Conservation (phyloP, 352 stramenopile species). For the Aphanomyces cochlioides region DNA sequence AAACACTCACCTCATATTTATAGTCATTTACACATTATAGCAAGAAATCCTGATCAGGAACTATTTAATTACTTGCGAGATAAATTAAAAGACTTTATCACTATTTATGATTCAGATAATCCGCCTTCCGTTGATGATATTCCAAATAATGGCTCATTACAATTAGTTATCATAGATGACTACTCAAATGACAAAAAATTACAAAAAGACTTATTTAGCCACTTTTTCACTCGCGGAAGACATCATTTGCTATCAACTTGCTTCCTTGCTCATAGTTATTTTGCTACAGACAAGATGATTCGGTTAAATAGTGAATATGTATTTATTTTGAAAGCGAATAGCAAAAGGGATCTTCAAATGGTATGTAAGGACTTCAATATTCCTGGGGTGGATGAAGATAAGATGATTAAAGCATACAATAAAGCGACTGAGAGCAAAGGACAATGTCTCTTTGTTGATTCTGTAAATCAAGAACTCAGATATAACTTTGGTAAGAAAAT, state of each 20-base stretch:
- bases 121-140: constrained; percentile 36
- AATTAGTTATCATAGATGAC: constrained; percentile 40
- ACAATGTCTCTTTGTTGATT: constrained; percentile 31
- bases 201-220: constrained; percentile 38
- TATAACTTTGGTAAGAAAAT: constrained; percentile 10
- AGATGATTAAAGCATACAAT: constrained; percentile 34
- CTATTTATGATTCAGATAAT: neutral
- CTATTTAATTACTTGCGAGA: too few relatives aligned
- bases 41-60: too few relatives aligned
- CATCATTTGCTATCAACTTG: constrained; percentile 34
- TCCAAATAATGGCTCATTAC: constrained; percentile 25
- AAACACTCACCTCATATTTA: too few relatives aligned
- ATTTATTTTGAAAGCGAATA: constrained; percentile 37
- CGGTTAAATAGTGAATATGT: constrained; percentile 36
- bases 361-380: constrained; percentile 37
- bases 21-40: too few relatives aligned
- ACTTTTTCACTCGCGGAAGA: constrained; percentile 37
- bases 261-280: constrained; percentile 37
- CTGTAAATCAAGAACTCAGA: constrained; percentile 11
- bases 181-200: constrained; percentile 35
- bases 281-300: constrained; percentile 43
- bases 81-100: too few relatives aligned
- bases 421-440: constrained; percentile 36
- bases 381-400: constrained; percentile 25
- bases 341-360: constrained; percentile 38